These are phyloP conservation scores for Cantharellus anzutake DNA, from an alignment of 768 basidiomycete species.

Conservation along the genomic window DNA sequence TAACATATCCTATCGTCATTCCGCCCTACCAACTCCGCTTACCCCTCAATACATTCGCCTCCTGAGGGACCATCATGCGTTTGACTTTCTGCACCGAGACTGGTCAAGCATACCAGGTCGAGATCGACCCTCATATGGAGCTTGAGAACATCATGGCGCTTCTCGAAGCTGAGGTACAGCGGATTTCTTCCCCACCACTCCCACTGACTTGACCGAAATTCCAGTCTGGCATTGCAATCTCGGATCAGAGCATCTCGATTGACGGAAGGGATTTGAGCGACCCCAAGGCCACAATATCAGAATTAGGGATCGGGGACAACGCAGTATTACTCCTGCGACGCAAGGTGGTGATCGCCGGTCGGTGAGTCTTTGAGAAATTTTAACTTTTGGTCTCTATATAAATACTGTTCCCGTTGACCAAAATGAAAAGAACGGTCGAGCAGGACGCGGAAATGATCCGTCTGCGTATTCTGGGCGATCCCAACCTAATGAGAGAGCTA, in stretches of 20 bases:
- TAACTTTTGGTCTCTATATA: no score
- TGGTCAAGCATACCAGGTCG: conserved; percentile 27
- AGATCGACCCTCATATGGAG: conserved; percentile 81
- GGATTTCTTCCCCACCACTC: background rate
- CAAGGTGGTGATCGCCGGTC: conserved; percentile 31
- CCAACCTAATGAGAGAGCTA: conserved; percentile 54
- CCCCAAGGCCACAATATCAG: conserved; percentile 46
- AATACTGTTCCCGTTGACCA: background rate
- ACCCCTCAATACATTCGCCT: background rate
- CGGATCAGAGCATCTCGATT: conserved; percentile 55
- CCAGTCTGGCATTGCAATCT: conserved; percentile 54
- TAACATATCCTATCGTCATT: background rate
- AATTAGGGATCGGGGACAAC: conserved; percentile 41
- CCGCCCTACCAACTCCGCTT: background rate
- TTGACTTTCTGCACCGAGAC: conserved; percentile 22
- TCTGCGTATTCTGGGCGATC: conserved; percentile 71
- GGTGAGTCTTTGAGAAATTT: conserved; percentile 13
- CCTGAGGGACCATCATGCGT: conserved; percentile 13
- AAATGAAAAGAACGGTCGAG: conserved; percentile 33
- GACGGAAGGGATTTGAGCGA: conserved; percentile 46
- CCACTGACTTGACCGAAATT: background rate
- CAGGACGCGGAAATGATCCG: conserved; percentile 85
- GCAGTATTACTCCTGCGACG: conserved; percentile 52
- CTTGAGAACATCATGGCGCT: conserved; percentile 85
- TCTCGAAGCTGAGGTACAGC: conserved; percentile 79